A percentile compares a stretch with the other conserved stretches of the same genome.
Evolutionary conservation across 345 rosid species (phyloP).

Genomic region (Dimocarpus longan): DNA sequence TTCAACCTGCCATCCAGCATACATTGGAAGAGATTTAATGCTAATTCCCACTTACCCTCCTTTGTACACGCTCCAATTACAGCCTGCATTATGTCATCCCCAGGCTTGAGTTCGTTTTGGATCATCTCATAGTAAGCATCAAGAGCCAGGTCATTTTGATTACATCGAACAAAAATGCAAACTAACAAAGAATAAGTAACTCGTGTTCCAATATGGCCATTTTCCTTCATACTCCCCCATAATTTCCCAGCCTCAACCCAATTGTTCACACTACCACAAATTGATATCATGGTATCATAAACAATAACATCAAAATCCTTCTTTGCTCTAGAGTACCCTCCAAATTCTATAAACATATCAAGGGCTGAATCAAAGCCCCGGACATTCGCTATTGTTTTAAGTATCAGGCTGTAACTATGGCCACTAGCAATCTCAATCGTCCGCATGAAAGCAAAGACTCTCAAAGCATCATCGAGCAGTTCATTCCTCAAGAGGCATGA

Average conservation of each 20-base stretch:
- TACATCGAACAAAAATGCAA: constrained; percentile 72
- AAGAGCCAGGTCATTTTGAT: constrained; percentile 62
- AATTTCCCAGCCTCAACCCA: constrained; percentile 59
- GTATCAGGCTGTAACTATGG: constrained; percentile 67
- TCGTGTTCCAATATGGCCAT: constrained; percentile 58
- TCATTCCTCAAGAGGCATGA: constrained; percentile 65
- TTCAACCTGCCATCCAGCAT: constrained; percentile 52
- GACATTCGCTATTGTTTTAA: constrained; percentile 60
- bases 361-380: constrained; percentile 62
- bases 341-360: constrained; percentile 51
- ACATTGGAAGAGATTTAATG: constrained; percentile 49
- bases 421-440: constrained; percentile 47
- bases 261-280: constrained; percentile 58
- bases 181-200: constrained; percentile 64
- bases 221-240: constrained; percentile 63
- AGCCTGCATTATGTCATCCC: constrained; percentile 60
- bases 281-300: constrained; percentile 72
- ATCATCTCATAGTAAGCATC: constrained; percentile 78
- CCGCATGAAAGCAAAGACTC: constrained; percentile 59
- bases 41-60: constrained; percentile 67
- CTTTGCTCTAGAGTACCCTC: constrained; percentile 36
- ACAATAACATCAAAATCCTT: constrained; percentile 59
- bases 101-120: constrained; percentile 43
- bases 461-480: constrained; percentile 43
- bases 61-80: constrained; percentile 59